Evolutionary conservation across 306 rosid species (phyloP).

Genomic region (Castanea mollissima): DNA sequence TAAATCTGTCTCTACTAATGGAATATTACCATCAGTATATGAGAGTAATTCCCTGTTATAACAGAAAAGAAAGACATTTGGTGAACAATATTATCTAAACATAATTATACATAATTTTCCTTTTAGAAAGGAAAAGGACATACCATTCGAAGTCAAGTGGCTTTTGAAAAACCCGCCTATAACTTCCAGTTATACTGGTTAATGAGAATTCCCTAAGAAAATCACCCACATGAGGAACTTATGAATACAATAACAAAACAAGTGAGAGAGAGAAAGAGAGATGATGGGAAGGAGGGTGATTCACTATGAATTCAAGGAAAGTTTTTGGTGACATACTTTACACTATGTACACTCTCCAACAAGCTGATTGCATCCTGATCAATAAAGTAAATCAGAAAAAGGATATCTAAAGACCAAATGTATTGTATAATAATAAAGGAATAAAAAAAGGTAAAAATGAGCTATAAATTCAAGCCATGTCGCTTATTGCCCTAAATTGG

Average conservation of each 20-base stretch:
- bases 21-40: conserved; percentile 56
- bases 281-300: conserved; percentile 9
- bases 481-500: not conserved
- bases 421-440: too few species aligned
- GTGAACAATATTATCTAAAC: not conserved
- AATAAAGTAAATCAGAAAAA: conserved; percentile 10
- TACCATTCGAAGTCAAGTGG: conserved; percentile 83
- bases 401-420: not conserved
- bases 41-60: conserved; percentile 70
- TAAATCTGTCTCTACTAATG: conserved; percentile 83
- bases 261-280: conserved; percentile 5
- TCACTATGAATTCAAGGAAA: conserved; percentile 14
- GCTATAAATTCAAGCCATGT: not conserved
- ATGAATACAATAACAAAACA: conserved; percentile 11
- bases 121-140: not conserved
- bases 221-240: not conserved
- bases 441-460: not conserved
- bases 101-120: not conserved
- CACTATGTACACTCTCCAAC: conserved; percentile 59
- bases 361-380: conserved; percentile 76
- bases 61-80: conserved; percentile 14
- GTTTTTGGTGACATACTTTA: conserved; percentile 52
- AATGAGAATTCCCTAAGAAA: conserved; percentile 85
- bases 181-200: conserved; percentile 81
- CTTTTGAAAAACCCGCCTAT: conserved; percentile 81